phyloP scores from a whole-genome alignment of 192 early-diverging fungal species.

The Backusella tarrabulga region DNA sequence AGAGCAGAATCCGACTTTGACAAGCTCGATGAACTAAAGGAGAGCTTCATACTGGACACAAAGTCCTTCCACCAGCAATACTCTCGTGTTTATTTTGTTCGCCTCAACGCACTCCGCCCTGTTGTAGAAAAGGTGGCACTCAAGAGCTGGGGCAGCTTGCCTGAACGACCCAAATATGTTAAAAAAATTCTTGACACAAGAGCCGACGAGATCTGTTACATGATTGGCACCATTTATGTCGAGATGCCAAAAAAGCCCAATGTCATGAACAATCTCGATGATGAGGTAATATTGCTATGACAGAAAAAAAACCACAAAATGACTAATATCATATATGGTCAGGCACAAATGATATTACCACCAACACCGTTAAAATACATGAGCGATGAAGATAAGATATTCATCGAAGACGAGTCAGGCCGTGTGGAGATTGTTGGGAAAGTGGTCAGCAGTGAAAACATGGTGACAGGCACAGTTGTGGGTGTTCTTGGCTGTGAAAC shows the following conservation, averaged over 20 bases:
- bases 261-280: conserved; percentile 85
- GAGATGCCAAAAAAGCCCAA: conserved; percentile 89
- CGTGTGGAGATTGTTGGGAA: conserved; percentile 73
- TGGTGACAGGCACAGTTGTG: conserved; percentile 83
- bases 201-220: conserved; percentile 58
- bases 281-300: conserved; percentile 54
- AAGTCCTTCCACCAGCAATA: conserved; percentile 80
- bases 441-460: conserved; percentile 43
- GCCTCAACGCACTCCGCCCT: conserved; percentile 65
- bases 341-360: conserved; percentile 65
- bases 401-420: conserved; percentile 93
- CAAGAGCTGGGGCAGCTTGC: conserved; percentile 47
- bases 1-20: conserved; percentile 13
- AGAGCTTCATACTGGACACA: conserved; percentile 58
- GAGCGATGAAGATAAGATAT: conserved; percentile 56
- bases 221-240: conserved; percentile 87
- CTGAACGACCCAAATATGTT: conserved; percentile 45
- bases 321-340: no score
- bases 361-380: conserved; percentile 66
- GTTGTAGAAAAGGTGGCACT: conserved; percentile 56
- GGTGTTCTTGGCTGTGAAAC: conserved; percentile 82
- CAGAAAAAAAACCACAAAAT: neutral
- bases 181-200: conserved; percentile 74
- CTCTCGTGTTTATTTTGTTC: conserved; percentile 80
- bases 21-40: conserved; percentile 21